These are phyloP conservation scores for Venturia aucupariae DNA, from an alignment of 2,329 filamentous ascomycete species.

Conservation along the genomic window DNA sequence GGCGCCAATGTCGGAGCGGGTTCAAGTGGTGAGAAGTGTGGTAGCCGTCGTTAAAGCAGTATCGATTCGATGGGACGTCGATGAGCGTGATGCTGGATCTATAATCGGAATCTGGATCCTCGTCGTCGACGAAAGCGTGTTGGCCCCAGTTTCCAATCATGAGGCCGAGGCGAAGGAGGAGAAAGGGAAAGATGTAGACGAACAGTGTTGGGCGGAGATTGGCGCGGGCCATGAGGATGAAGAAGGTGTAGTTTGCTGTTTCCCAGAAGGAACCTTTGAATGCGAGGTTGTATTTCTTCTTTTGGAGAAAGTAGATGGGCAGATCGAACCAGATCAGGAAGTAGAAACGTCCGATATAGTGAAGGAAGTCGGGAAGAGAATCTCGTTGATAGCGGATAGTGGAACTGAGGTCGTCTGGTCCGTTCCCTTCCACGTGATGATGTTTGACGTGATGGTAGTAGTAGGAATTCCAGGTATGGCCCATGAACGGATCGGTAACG, in stretches of 20 bases:
- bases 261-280: slow-evolving; percentile 54
- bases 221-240: slow-evolving; percentile 42
- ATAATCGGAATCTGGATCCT: slow-evolving; percentile 68
- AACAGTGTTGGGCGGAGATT: slow-evolving; percentile 52
- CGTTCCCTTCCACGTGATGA: slow-evolving; percentile 75
- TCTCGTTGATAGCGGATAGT: slow-evolving; percentile 72
- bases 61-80: slow-evolving; percentile 69
- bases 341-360: slow-evolving; percentile 65
- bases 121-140: slow-evolving; percentile 68
- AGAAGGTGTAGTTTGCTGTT: slow-evolving; percentile 43
- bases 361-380: slow-evolving; percentile 53
- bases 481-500: slow-evolving; percentile 64
- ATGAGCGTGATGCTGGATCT: slow-evolving; percentile 71
- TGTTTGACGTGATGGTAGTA: slow-evolving; percentile 82
- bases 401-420: slow-evolving; percentile 64
- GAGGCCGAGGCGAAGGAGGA: slow-evolving; percentile 57
- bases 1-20: slow-evolving; percentile 69
- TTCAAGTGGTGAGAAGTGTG: slow-evolving; percentile 76
- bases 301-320: slow-evolving; percentile 61
- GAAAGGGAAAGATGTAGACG: slow-evolving; percentile 57
- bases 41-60: slow-evolving; percentile 76
- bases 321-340: slow-evolving; percentile 67
- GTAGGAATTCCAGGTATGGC: slow-evolving; percentile 79
- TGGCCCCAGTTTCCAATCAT: slow-evolving; percentile 84
- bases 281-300: slow-evolving; percentile 47